Percentiles rank a stretch among this genome's conserved stretches.
phyloP scores from a whole-genome alignment of 495 filamentous ascomycete genomes.

The Penicillium cinerascens region DNA sequence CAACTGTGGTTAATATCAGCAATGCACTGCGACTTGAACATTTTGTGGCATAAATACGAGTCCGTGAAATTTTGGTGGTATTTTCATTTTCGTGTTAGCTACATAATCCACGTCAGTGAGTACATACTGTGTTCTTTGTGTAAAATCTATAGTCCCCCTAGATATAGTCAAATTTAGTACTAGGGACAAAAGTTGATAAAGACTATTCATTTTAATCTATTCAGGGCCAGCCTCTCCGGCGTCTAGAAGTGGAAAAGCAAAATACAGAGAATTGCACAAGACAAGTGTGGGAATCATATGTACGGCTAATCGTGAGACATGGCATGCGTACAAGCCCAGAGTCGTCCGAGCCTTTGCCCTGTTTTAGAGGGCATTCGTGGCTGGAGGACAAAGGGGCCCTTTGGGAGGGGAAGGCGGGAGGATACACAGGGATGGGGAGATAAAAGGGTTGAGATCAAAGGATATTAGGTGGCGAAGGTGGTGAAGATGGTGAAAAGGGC shows the following conservation, averaged over 20 bases:
- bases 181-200: not conserved
- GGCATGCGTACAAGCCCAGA: constrained; percentile 3
- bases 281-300: constrained; percentile 16
- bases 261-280: constrained; percentile 10
- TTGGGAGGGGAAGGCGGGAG: not conserved
- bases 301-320: constrained; percentile 16
- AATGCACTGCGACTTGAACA: not conserved
- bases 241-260: not conserved
- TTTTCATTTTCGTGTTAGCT: not conserved
- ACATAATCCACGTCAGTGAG: not conserved
- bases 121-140: not conserved
- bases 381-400: not conserved
- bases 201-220: not conserved
- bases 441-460: not conserved
- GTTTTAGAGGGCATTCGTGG: not conserved
- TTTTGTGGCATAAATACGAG: not conserved
- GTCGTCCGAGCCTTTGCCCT: not conserved
- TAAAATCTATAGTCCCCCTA: not conserved
- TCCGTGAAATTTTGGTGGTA: not conserved
- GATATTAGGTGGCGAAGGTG: too few relatives aligned
- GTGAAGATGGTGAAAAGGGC: too few relatives aligned
- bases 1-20: not conserved
- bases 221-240: not conserved
- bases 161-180: not conserved
- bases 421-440: not conserved